These are phyloP conservation scores for Erucastrum elatum DNA, from an alignment of 345 rosid genomes.

Conservation along the genomic window DNA sequence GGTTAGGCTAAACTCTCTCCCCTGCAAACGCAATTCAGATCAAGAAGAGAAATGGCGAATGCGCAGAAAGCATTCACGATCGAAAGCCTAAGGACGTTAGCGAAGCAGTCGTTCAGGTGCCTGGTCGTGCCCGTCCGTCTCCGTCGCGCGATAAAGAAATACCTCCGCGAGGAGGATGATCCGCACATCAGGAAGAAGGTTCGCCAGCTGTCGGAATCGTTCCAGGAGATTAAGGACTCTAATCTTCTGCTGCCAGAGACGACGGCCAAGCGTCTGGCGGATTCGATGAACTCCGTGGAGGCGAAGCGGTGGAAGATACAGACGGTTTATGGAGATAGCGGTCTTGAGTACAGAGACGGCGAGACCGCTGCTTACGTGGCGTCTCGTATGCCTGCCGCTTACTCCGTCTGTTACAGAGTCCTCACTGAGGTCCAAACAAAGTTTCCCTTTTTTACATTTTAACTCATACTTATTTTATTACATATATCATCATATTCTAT, in stretches of 20 bases:
- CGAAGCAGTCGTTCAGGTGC: constrained; percentile 73
- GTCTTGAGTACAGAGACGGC: constrained; percentile 68
- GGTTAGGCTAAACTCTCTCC: constrained; percentile 13
- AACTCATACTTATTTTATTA: no score
- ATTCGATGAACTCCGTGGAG: constrained; percentile 79
- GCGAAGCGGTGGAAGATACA: constrained; percentile 86
- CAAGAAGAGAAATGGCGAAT: constrained; percentile 48
- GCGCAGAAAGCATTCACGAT: constrained; percentile 50
- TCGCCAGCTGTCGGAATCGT: constrained; percentile 63
- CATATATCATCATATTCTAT: no score
- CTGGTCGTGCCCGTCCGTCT: constrained; percentile 75
- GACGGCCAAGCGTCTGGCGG: constrained; percentile 66
- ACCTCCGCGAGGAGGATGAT: constrained; percentile 79
- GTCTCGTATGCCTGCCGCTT: constrained; percentile 95
- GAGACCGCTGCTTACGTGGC: constrained; percentile 91
- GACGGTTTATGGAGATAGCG: constrained; percentile 83
- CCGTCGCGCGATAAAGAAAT: constrained; percentile 83
- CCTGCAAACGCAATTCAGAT: not conserved
- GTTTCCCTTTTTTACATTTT: not conserved
- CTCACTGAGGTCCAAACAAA: constrained; percentile 52
- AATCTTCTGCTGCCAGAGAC: constrained; percentile 55
- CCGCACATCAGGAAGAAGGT: constrained; percentile 86
- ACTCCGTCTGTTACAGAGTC: constrained; percentile 80
- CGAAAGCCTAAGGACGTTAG: constrained; percentile 62
- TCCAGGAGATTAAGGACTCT: constrained; percentile 63